Evolutionary conservation across 805 yeast genomes (phyloP), one percentile per base, ranked within the genome.

Genomic region (Ogataea paraovalis): DNA sequence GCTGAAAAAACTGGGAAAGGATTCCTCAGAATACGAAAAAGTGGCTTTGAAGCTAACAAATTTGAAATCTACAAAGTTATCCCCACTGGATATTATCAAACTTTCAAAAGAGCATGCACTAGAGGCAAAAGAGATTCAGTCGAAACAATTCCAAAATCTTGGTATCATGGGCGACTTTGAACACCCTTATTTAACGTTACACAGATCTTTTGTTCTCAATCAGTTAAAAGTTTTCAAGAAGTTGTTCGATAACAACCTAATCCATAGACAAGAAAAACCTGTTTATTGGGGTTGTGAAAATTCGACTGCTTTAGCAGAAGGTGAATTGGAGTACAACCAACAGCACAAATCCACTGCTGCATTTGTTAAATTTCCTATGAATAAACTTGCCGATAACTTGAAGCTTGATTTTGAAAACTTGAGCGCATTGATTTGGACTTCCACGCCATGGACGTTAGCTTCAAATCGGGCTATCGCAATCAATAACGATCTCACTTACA

Each of bases 211-310:
- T 64, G 97, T 92, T 54, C 69, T 82, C 2, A 72, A 83, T 38
- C 98, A 94, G 63, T 70, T 94, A 52, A 66, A 73, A 25, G 76
- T 90, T 0, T 92, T 94, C 64, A 73, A 78, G 46, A 69, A 73
- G 49, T 71, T 94, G 69, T 72, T 87, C 54, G 73, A 75, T 33
- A 77, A 75, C 42, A 85, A 86, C 0, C 68, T 92, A 41, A 79
- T 94, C 36, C 82, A 82, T 43, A 76, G 98, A 57, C 96, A 91
- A 61, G 80, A 85, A 57, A 90, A 90, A 61, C 99, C 99, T 0
- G 98, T 95, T 1, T 94, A 85, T 74, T 94, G 98, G 97, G 96
- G 97, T 1, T 84, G 92, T 52, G 97, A 91, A 60, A 87, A 96
- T 2, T 78, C 80, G 48, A 91, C 99, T 0, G 98, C 98, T 0